Conservation (phyloP, 2,329 filamentous ascomycete genomes). For the Grosmannia huntii region DNA sequence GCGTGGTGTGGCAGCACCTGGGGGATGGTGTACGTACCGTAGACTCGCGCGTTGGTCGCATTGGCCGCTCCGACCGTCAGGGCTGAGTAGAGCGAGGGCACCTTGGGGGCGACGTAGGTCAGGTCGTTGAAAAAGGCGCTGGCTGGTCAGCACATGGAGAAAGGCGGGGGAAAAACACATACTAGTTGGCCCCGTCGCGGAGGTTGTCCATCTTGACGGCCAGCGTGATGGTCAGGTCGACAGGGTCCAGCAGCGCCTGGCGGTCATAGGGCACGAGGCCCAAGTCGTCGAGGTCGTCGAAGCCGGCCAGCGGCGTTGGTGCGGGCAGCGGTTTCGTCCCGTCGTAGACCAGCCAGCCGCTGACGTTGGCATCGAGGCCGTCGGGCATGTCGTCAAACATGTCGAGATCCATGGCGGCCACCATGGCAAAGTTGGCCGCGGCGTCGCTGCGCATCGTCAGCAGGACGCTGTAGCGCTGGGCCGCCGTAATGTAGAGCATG, state of each 20-base stretch:
- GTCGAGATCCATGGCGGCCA: slow-evolving; percentile 57
- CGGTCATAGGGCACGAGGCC: slow-evolving; percentile 56
- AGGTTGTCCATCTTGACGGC: slow-evolving; percentile 55
- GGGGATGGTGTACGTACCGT: slow-evolving; percentile 51
- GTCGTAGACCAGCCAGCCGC: slow-evolving; percentile 51
- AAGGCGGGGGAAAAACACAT: slow-evolving; percentile 10
- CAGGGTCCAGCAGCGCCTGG: slow-evolving; percentile 42
- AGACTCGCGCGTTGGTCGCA: slow-evolving; percentile 46
- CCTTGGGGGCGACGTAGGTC: slow-evolving; percentile 61
- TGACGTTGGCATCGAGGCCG: slow-evolving; percentile 54
- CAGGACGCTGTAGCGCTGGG: slow-evolving; percentile 52
- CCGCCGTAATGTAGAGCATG: slow-evolving; percentile 53
- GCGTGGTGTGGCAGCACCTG: slow-evolving; percentile 55
- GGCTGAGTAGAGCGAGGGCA: slow-evolving; percentile 67
- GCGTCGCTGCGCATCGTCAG: slow-evolving; percentile 53
- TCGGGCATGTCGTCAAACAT: slow-evolving; percentile 58
- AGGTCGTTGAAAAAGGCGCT: slow-evolving; percentile 62
- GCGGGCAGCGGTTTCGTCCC: slow-evolving; percentile 29
- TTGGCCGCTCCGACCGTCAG: slow-evolving; percentile 47
- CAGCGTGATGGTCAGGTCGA: slow-evolving; percentile 51
- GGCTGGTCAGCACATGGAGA: not conserved
- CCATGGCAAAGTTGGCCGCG: slow-evolving; percentile 51
- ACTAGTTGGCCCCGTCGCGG: slow-evolving; percentile 55
- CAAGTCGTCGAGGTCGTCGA: slow-evolving; percentile 59
- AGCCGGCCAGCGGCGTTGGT: slow-evolving; percentile 43